These are phyloP conservation scores for Podaxis sp. DNA, from an alignment of 768 basidiomycete genomes.

Conservation along the genomic window DNA sequence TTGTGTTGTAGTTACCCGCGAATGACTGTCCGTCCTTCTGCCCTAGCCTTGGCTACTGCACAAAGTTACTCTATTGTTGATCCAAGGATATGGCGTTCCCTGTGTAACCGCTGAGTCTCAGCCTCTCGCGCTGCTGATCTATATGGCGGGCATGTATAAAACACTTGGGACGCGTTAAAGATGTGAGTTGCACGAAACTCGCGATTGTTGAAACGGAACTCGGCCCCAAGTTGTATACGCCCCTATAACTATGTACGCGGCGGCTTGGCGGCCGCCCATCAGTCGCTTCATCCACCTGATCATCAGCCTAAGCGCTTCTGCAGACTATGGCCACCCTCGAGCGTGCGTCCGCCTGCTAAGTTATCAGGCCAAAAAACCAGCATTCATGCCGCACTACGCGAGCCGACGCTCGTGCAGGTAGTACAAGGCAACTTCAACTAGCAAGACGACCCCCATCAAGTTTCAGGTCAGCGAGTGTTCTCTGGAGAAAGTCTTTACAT, in stretches of 20 bases:
- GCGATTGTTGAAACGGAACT: too few species aligned
- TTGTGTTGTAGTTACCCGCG: neutral
- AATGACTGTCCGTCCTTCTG: neutral
- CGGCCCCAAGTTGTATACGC: too few species aligned
- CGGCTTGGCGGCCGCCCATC: neutral
- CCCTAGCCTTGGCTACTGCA: neutral
- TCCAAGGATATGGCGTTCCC: neutral
- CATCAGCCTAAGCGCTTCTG: neutral
- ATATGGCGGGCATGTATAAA: neutral
- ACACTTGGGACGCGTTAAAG: too few species aligned
- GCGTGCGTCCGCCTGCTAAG: too few species aligned
- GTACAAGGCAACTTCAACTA: neutral
- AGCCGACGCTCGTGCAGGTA: too few species aligned
- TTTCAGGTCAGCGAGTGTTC: neutral
- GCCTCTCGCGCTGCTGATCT: neutral
- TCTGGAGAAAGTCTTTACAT: constrained; percentile 1
- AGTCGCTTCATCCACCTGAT: neutral
- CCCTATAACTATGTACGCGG: too few species aligned
- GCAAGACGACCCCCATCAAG: neutral
- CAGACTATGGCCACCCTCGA: neutral
- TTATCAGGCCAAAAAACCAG: too few species aligned
- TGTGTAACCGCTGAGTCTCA: neutral
- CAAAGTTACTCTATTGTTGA: neutral
- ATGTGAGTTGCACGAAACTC: too few species aligned
- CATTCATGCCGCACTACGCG: too few species aligned